phyloP scores from a whole-genome alignment of 1,284 basidiomycete species.

The Ganoderma multipileum region DNA sequence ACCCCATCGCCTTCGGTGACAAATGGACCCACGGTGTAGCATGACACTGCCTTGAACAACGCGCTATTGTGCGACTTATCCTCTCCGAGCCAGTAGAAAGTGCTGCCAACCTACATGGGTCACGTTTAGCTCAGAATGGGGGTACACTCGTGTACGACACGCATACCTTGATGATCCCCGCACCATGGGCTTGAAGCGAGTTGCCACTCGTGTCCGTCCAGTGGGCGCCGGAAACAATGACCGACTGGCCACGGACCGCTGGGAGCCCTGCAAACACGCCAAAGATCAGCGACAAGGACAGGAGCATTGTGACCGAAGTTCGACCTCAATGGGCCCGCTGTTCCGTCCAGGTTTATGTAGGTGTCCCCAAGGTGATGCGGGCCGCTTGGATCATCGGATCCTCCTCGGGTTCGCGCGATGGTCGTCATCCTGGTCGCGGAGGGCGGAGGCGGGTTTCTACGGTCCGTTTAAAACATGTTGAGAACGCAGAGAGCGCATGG shows the following conservation, averaged over 20 bases:
- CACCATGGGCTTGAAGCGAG: conserved; percentile 70
- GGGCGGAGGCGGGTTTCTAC: background rate
- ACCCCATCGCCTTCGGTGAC: background rate
- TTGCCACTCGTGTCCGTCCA: conserved; percentile 71
- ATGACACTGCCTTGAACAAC: conserved; percentile 65
- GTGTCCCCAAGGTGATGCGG: background rate
- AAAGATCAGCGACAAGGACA: conserved; percentile 21
- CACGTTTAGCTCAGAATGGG: background rate
- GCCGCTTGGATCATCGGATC: conserved; percentile 26
- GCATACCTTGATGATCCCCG: conserved; percentile 60
- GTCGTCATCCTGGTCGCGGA: conserved; percentile 7
- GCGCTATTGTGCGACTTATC: conserved; percentile 66
- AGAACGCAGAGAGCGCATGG: conserved; percentile 18
- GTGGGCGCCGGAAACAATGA: conserved; percentile 68
- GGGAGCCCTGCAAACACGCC: conserved; percentile 19
- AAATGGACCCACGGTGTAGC: conserved; percentile 53
- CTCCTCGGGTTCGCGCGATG: conserved; percentile 18
- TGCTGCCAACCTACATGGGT: conserved; percentile 53
- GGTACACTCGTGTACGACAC: background rate
- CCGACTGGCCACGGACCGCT: conserved; percentile 34
- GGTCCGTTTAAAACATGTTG: conserved; percentile 15
- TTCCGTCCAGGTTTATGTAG: conserved; percentile 19
- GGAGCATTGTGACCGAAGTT: conserved; percentile 29
- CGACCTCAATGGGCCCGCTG: conserved; percentile 8
- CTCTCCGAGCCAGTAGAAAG: conserved; percentile 72